phyloP scores from a whole-genome alignment of 306 rosid species.

The Arachis hypogaea region DNA sequence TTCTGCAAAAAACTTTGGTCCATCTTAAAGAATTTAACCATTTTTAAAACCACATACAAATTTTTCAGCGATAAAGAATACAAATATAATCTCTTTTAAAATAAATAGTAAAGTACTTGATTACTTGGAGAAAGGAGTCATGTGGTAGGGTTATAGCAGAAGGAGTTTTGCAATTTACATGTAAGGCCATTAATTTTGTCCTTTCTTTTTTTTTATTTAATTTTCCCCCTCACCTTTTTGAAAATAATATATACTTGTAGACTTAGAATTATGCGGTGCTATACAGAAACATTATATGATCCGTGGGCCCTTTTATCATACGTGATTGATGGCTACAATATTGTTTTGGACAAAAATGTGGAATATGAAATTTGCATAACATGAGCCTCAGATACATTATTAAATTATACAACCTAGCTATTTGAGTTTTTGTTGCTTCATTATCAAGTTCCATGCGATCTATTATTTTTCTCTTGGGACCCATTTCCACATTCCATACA shows the following conservation, averaged over 20 bases:
- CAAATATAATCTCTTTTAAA: too few relatives aligned
- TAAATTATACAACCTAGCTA: too few relatives aligned
- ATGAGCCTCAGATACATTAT: too few relatives aligned
- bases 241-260: slow-evolving; percentile 26
- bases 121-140: slow-evolving; percentile 1
- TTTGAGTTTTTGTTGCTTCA: slow-evolving; percentile 17
- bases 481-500: too few relatives aligned
- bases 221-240: neutral
- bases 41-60: too few relatives aligned
- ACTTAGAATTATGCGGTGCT: slow-evolving; percentile 26
- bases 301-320: slow-evolving; percentile 36
- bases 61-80: too few relatives aligned
- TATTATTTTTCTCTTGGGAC: neutral
- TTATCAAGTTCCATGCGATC: neutral
- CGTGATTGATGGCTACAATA: slow-evolving; percentile 44
- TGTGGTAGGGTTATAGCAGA: slow-evolving; percentile 39
- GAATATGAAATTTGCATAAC: slow-evolving; percentile 4
- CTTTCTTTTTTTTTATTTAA: neutral
- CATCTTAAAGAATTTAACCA: too few relatives aligned
- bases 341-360: slow-evolving; percentile 20
- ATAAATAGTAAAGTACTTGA: slow-evolving; percentile 14
- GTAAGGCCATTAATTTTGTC: too few relatives aligned
- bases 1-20: too few relatives aligned
- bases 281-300: slow-evolving; percentile 28
- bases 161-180: slow-evolving; percentile 1